phyloP scores from a whole-genome alignment of 176 grass and related monocot genomes.

The Eremochloa ophiuroides region DNA sequence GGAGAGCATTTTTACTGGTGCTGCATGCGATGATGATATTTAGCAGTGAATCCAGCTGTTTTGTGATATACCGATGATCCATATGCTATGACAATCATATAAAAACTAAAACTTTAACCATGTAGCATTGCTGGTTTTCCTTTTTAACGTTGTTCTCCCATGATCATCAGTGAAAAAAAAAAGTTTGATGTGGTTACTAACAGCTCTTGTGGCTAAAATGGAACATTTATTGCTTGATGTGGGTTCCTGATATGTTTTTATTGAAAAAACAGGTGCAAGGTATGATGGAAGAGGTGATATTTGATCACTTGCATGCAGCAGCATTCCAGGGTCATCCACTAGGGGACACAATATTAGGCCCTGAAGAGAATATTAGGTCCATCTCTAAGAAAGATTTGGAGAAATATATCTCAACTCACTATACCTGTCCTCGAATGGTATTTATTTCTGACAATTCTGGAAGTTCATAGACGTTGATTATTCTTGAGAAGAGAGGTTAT shows the following conservation, averaged over 20 bases:
- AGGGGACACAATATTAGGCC: conserved; percentile 95
- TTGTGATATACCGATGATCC: background rate
- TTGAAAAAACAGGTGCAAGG: conserved; percentile 75
- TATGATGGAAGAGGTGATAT: conserved; percentile 94
- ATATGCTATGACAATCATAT: background rate
- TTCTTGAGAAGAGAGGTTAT: background rate
- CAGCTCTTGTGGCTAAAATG: background rate
- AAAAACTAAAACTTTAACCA: background rate
- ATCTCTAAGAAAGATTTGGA: conserved; percentile 72
- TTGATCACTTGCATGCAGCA: conserved; percentile 91
- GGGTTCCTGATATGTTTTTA: conserved; percentile 34
- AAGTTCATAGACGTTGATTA: background rate
- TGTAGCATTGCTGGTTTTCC: background rate
- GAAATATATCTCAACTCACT: conserved; percentile 89
- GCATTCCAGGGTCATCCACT: conserved; percentile 80
- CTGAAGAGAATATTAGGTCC: conserved; percentile 70
- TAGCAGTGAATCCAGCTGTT: background rate
- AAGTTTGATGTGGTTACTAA: background rate
- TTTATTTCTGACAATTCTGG: background rate
- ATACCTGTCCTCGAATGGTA: conserved; percentile 92
- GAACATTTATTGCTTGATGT: background rate
- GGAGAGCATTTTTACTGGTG: conserved; percentile 4
- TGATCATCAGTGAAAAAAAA: background rate
- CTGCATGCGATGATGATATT: background rate
- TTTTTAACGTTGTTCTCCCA: background rate